phyloP scores from a whole-genome alignment of 805 yeast species.

The Monosporozyma yasuniensis region DNA sequence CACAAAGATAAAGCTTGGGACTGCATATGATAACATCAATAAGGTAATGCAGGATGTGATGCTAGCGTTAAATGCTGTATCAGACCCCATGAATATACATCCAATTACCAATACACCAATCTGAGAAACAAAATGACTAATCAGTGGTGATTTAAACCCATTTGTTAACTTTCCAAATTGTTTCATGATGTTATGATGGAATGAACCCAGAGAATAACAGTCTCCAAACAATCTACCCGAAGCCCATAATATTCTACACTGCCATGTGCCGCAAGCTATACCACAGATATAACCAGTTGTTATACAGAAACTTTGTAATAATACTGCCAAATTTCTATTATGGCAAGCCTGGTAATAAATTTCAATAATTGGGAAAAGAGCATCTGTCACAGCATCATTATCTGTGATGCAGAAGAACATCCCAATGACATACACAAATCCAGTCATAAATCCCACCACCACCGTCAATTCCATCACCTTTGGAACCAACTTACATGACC shows the following conservation, averaged over 20 bases:
- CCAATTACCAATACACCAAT: not conserved
- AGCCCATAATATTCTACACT: not conserved
- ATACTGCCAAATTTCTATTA: not conserved
- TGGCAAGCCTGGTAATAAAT: not conserved
- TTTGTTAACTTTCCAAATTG: not conserved
- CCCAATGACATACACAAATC: constrained; percentile 38
- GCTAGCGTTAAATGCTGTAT: not conserved
- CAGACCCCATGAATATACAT: not conserved
- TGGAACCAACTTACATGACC: constrained; percentile 40
- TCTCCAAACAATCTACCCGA: not conserved
- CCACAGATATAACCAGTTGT: not conserved
- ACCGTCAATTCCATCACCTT: constrained; percentile 55
- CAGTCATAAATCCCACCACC: constrained; percentile 55
- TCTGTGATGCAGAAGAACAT: not conserved
- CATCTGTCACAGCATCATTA: not conserved
- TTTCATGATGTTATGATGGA: not conserved
- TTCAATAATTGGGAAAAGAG: not conserved
- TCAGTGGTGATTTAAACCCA: not conserved
- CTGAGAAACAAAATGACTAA: not conserved
- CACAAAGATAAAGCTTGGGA: not conserved
- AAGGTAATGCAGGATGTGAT: not conserved
- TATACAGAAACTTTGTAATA: not conserved
- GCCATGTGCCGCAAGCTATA: not conserved
- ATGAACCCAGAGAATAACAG: not conserved
- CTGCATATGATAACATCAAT: not conserved